Evolutionary conservation across 176 grass and related monocot genomes (phyloP).

Genomic region (Saccharum officinarum): DNA sequence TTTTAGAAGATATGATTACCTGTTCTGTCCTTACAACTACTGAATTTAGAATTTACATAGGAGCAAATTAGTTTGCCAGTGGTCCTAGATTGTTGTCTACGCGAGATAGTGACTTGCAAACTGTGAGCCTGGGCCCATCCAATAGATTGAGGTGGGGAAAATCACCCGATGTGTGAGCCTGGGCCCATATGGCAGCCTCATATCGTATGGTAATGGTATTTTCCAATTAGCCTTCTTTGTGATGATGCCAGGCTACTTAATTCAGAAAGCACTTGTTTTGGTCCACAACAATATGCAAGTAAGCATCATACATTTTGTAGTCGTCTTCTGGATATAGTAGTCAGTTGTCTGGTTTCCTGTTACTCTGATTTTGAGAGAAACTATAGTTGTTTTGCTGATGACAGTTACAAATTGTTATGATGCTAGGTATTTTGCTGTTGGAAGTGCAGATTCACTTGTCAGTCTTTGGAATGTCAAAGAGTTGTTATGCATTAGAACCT

Average conservation of each 20-base stretch:
- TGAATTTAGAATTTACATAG: slow-evolving; percentile 8
- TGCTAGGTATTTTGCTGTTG: slow-evolving; percentile 95
- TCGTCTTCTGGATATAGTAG: not conserved
- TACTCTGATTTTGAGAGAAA: not conserved
- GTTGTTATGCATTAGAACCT: slow-evolving; percentile 89
- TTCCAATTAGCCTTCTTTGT: not conserved
- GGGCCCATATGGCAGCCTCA: not conserved
- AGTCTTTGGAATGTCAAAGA: slow-evolving; percentile 97
- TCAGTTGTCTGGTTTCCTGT: slow-evolving; percentile 15
- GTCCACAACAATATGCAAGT: slow-evolving; percentile 13
- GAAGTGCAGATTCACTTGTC: slow-evolving; percentile 99
- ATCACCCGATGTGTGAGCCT: not conserved
- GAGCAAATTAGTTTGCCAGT: slow-evolving; percentile 16
- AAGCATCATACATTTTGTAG: slow-evolving; percentile 14
- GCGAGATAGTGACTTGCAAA: not conserved
- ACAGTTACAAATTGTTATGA: slow-evolving; percentile 37
- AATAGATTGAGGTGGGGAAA: not conserved
- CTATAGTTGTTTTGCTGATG: slow-evolving; percentile 28
- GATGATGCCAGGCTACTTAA: not conserved
- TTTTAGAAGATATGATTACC: not conserved
- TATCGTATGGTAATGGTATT: not conserved
- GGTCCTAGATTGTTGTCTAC: not conserved
- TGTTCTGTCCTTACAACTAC: not conserved
- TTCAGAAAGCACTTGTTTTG: not conserved
- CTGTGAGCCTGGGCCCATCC: slow-evolving; percentile 2